These are phyloP conservation scores for Paraglomus brasilianum DNA, from an alignment of 192 early-diverging fungal species.

Conservation along the genomic window DNA sequence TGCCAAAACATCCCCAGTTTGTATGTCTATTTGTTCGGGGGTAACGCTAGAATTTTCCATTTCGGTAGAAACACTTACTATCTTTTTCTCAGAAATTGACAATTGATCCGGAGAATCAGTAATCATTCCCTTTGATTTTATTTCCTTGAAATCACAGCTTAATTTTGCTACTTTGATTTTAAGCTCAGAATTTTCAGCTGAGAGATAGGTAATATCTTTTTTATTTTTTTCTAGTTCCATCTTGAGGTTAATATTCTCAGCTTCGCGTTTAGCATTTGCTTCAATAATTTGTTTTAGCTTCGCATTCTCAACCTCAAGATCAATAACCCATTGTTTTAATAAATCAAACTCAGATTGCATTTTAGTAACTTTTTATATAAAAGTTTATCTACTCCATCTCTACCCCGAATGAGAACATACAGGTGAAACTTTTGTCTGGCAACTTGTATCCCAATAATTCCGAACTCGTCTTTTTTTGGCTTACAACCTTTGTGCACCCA, in stretches of 20 bases:
- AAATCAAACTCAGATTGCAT: conserved; percentile 9
- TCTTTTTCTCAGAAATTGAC: background rate
- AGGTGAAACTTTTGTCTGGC: conserved; percentile 4
- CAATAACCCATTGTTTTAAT: conserved; percentile 5
- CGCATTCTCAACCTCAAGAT: background rate
- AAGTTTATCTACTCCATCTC: conserved; percentile 10
- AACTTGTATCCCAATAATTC: conserved; percentile 14
- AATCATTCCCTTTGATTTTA: background rate
- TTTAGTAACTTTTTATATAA: conserved; percentile 21
- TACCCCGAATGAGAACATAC: conserved; percentile 18
- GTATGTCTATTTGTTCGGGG: background rate
- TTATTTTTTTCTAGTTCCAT: too few relatives aligned
- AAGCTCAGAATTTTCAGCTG: conserved; percentile 14
- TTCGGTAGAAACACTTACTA: conserved; percentile 18
- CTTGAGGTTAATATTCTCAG: background rate
- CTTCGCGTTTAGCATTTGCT: conserved; percentile 10
- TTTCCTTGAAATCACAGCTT: background rate
- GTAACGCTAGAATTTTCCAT: conserved; percentile 3
- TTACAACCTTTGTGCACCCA: conserved; percentile 1
- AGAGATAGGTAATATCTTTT: background rate
- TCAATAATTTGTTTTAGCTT: conserved; percentile 13
- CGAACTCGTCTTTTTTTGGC: conserved; percentile 11
- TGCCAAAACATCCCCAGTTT: background rate
- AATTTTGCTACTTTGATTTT: conserved; percentile 13
- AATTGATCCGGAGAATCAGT: background rate